A percentile compares a stretch with the other conserved stretches of the same genome.
Conservation (phyloP, 257 asterid genomes). For the Solanum piurae region DNA sequence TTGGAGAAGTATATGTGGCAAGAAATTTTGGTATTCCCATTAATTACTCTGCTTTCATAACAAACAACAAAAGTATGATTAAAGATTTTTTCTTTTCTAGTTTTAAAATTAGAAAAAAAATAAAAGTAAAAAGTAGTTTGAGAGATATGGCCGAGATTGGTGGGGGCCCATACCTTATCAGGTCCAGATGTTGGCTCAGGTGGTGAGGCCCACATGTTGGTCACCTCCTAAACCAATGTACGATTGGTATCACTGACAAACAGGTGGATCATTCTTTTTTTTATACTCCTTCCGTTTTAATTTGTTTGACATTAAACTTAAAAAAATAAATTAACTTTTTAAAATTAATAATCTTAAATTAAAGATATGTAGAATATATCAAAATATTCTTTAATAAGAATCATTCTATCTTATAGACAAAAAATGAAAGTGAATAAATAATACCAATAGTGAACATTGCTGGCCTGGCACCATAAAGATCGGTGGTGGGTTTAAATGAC, state of each 20-base stretch:
- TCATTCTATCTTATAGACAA: no score
- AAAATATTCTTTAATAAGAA: no score
- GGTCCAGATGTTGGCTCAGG: slow-evolving; percentile 74
- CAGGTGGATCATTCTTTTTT: slow-evolving; percentile 27
- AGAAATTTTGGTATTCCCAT: not conserved
- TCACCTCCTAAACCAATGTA: slow-evolving; percentile 18
- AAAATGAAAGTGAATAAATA: not conserved
- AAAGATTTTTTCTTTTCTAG: not conserved
- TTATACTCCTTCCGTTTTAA: fast-evolving
- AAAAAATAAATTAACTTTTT: no score
- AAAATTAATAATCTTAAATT: no score
- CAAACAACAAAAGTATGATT: not conserved
- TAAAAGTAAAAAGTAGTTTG: not conserved
- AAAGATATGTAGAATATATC: no score
- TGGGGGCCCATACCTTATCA: slow-evolving; percentile 79
- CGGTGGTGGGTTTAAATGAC: slow-evolving; percentile 58
- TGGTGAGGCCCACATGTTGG: slow-evolving; percentile 64
- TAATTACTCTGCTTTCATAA: not conserved
- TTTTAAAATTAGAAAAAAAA: not conserved
- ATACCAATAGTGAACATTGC: slow-evolving; percentile 16
- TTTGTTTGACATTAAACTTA: no score
- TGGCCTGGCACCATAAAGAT: slow-evolving; percentile 84
- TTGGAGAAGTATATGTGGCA: slow-evolving; percentile 1
- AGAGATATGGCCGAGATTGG: slow-evolving; percentile 34
- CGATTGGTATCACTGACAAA: slow-evolving; percentile 18